Conservation (phyloP, 2,329 filamentous ascomycete genomes). For the Aspergillus eucalypticola region DNA sequence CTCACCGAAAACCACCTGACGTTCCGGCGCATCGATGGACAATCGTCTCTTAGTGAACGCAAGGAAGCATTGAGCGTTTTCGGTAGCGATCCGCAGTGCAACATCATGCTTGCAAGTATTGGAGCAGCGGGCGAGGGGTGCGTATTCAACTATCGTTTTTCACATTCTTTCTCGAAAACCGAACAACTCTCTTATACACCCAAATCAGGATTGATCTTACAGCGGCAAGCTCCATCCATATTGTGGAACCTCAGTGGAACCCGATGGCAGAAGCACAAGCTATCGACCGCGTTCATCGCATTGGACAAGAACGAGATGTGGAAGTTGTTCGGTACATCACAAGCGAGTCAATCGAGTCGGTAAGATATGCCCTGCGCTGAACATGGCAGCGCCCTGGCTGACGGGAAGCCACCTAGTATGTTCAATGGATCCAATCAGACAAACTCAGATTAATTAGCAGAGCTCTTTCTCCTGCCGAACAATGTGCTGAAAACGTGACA, state of each 20-base stretch:
- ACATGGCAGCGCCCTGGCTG: too few species aligned
- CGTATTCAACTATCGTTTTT: background rate
- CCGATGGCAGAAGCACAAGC: constrained; percentile 86
- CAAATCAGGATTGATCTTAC: constrained; percentile 12
- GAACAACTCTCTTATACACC: background rate
- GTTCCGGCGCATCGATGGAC: constrained; percentile 8
- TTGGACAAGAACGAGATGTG: constrained; percentile 79
- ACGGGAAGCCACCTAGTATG: constrained; percentile 1
- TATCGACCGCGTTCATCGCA: constrained; percentile 78
- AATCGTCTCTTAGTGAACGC: background rate
- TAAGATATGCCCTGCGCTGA: constrained; percentile 30
- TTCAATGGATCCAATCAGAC: constrained; percentile 7
- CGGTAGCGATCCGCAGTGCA: background rate
- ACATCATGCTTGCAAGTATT: constrained; percentile 11
- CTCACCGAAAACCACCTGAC: background rate
- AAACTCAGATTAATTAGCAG: constrained; percentile 1
- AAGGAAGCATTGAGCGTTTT: background rate
- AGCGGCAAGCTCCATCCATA: constrained; percentile 34
- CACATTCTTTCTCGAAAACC: background rate
- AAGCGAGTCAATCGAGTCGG: constrained; percentile 55
- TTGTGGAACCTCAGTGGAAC: constrained; percentile 95
- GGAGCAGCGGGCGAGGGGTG: constrained; percentile 12
- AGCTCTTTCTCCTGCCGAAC: background rate
- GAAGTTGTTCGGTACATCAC: constrained; percentile 72
- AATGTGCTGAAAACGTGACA: background rate